Percentiles rank a stretch among this genome's conserved stretches.
phyloP scores from a whole-genome alignment of 768 basidiomycete species.

The Kwoniella dendrophila region DNA sequence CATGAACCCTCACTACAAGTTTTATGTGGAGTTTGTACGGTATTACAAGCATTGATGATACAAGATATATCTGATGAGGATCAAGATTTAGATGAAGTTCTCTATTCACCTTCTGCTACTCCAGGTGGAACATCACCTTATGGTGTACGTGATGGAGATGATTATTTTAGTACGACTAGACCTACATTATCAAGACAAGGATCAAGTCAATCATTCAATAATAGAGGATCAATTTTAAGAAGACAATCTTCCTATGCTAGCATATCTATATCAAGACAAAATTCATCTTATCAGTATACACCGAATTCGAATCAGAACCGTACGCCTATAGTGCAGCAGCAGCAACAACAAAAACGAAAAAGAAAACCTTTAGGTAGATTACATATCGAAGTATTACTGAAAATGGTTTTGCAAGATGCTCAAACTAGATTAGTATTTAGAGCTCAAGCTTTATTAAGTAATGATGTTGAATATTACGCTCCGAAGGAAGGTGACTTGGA shows the following conservation, averaged over 20 bases:
- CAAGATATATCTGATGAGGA: slow-evolving; percentile 64
- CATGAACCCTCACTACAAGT: slow-evolving; percentile 85
- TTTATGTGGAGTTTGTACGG: slow-evolving; percentile 93
- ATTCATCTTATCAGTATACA: slow-evolving; percentile 1
- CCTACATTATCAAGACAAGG: slow-evolving; percentile 10
- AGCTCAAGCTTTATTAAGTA: slow-evolving; percentile 86
- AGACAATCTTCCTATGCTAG: slow-evolving; percentile 21
- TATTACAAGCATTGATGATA: slow-evolving; percentile 93
- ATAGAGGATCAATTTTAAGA: slow-evolving; percentile 9
- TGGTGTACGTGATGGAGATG: slow-evolving; percentile 11
- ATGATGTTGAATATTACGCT: slow-evolving; percentile 80
- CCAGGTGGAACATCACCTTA: slow-evolving; percentile 16
- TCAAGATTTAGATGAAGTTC: slow-evolving; percentile 22
- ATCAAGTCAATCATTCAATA: slow-evolving; percentile 12
- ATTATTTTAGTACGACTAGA: slow-evolving; percentile 24
- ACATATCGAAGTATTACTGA: slow-evolving; percentile 77
- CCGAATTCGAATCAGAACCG: slow-evolving; percentile 3
- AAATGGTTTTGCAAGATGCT: slow-evolving; percentile 92
- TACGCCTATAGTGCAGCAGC: no score
- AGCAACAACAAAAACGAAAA: background rate
- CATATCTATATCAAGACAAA: slow-evolving; percentile 7
- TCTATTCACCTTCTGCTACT: slow-evolving; percentile 20
- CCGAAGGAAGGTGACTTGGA: slow-evolving; percentile 76
- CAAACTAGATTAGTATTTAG: slow-evolving; percentile 96
- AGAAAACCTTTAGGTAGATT: slow-evolving; percentile 61